Evolutionary conservation across 352 stramenopile species (phyloP).

Genomic region (Globisporangium barbulae): DNA sequence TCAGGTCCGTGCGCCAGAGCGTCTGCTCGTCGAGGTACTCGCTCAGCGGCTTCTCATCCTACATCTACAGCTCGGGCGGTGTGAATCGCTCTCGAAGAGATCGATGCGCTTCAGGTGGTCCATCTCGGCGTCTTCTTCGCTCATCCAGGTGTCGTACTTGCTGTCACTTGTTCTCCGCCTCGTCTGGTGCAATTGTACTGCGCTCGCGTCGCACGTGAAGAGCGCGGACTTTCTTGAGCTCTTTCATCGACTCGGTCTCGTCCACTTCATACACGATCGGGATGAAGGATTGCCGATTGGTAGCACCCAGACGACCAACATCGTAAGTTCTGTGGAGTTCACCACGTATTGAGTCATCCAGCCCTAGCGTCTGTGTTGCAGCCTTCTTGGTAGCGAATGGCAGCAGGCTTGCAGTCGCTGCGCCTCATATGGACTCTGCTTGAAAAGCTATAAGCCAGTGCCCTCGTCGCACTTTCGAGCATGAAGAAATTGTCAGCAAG

Average conservation of each 20-base stretch:
- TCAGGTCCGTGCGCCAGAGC: neutral
- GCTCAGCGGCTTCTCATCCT: neutral
- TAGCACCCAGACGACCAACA: neutral
- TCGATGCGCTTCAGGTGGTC: neutral
- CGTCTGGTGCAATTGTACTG: neutral
- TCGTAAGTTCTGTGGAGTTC: neutral
- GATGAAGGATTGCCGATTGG: neutral
- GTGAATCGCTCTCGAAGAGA: neutral
- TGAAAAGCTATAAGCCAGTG: neutral
- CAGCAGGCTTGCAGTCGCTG: neutral
- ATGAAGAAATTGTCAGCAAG: neutral
- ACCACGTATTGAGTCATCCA: too few relatives aligned
- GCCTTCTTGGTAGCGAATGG: too few relatives aligned
- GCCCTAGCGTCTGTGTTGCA: too few relatives aligned
- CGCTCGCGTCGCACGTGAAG: neutral
- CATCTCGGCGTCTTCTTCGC: neutral
- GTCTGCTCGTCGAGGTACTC: neutral
- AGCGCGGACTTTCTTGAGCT: neutral
- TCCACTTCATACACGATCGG: neutral
- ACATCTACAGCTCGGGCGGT: neutral
- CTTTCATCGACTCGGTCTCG: neutral
- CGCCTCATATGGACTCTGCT: neutral
- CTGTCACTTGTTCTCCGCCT: neutral
- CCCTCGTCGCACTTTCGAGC: neutral
- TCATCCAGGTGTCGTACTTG: neutral